These are phyloP conservation scores for Linum trigynum DNA, from an alignment of 345 rosid species.

Conservation along the genomic window DNA sequence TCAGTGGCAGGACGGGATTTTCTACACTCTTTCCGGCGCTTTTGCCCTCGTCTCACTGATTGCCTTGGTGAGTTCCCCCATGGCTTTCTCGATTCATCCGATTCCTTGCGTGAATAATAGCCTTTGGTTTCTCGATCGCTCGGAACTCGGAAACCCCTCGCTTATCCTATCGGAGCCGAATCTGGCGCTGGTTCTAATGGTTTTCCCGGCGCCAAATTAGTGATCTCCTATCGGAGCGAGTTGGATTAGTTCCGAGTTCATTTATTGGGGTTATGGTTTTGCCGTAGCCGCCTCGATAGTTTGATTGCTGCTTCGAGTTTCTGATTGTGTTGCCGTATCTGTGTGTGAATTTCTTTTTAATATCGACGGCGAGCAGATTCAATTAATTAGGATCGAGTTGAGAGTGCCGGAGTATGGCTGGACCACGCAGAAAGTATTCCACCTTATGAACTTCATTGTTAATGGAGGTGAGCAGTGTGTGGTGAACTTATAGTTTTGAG, in stretches of 20 bases:
- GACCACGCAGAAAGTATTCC: constrained; percentile 95
- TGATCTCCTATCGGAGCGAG: background rate
- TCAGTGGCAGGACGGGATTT: constrained; percentile 82
- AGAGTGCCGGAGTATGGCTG: constrained; percentile 94
- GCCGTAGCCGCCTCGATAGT: background rate
- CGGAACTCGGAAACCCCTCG: too few relatives aligned
- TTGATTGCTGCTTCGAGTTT: background rate
- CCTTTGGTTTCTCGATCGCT: background rate
- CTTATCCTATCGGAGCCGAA: too few relatives aligned
- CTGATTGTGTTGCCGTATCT: constrained; percentile 5
- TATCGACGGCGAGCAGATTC: constrained; percentile 36
- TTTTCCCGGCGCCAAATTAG: background rate
- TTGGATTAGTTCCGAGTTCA: background rate
- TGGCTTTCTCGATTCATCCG: background rate
- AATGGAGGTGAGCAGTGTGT: constrained; percentile 56
- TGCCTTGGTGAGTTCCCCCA: constrained; percentile 42
- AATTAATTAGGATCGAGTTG: constrained; percentile 71
- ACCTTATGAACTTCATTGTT: constrained; percentile 83
- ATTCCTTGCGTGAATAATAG: background rate
- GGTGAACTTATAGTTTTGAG: background rate
- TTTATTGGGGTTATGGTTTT: constrained; percentile 4
- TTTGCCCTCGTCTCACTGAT: constrained; percentile 61
- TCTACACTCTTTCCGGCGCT: constrained; percentile 54
- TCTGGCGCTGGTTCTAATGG: background rate
- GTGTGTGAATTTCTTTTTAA: background rate